A percentile compares a stretch with the other conserved stretches of the same genome.
Evolutionary conservation across 768 basidiomycete species (phyloP).

Genomic region (Megacollybia marginata): DNA sequence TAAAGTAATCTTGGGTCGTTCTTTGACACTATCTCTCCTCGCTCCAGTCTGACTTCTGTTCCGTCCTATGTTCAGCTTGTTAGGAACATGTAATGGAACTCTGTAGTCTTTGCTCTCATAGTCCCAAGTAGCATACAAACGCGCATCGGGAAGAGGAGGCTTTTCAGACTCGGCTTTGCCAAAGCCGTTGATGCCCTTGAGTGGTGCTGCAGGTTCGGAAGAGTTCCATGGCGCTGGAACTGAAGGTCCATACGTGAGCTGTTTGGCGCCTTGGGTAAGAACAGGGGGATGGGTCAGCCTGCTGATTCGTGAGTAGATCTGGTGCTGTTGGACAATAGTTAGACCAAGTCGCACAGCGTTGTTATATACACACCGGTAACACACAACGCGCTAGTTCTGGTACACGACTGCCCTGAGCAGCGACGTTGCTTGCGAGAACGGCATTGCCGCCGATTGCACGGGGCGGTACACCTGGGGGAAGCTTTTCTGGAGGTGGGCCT

Average conservation of each 20-base stretch:
- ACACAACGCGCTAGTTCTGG: conserved; percentile 61
- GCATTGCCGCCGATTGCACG: conserved; percentile 36
- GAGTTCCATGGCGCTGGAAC: conserved; percentile 50
- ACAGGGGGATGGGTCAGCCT: conserved; percentile 61
- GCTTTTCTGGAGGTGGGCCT: conserved; percentile 41
- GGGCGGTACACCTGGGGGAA: conserved; percentile 42
- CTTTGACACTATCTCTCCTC: too few relatives aligned
- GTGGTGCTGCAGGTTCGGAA: conserved; percentile 22
- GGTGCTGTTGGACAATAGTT: conserved; percentile 29
- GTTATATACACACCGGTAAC: conserved; percentile 47
- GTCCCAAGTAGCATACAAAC: conserved; percentile 51
- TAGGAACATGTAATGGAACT: conserved; percentile 17
- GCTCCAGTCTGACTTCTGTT: too few relatives aligned
- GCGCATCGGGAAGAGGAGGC: conserved; percentile 41
- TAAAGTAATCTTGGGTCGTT: too few relatives aligned
- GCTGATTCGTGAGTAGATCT: conserved; percentile 52
- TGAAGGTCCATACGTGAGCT: conserved; percentile 39
- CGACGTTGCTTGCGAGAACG: conserved; percentile 56
- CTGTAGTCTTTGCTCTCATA: conserved; percentile 44
- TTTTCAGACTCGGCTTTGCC: conserved; percentile 20
- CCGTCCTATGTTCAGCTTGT: too few relatives aligned
- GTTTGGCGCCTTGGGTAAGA: conserved; percentile 43
- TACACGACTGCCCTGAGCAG: conserved; percentile 56
- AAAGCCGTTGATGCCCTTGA: conserved; percentile 10
- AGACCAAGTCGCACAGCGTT: conserved; percentile 1